Evolutionary conservation across 2,329 filamentous ascomycete genomes (phyloP), one percentile per base, ranked within the genome.

Genomic region (Apiospora rasikravindrae): DNA sequence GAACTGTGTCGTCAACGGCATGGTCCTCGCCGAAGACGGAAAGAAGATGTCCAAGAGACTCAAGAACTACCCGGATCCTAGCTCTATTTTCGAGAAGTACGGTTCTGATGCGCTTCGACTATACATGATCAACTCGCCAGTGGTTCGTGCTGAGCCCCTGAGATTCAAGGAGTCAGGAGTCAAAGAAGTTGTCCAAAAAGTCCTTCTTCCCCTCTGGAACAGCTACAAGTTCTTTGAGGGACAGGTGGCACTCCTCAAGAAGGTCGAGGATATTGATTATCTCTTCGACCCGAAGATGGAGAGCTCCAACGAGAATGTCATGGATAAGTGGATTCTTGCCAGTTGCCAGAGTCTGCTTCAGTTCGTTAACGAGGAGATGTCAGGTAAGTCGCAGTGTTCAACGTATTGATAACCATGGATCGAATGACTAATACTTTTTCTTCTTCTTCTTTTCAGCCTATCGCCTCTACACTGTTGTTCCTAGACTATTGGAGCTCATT

Each of bases 31-130:
- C 0, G 95, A 97, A 81, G 94, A 98, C 79, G 96, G 96, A 71
- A 98, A 98, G 87, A 98, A 98, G 87, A 98, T 98, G 96, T 98
- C 95, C 8, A 98, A 98, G 84, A 91, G 96, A 70, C 87, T 98
- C 72, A 97, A 98, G 86, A 98, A 98, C 83, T 98, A 98, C 82
- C 96, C 96, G 0, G 95, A 98, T 78, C 96, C 96, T 14, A 86
- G 86, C 71, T 85, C 94, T 69, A 90, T 98, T 76, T 96, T 98
- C 88, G 85, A 93, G 72, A 93, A 93, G 79, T 97, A 97, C 80
- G 96, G 96, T 26, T 95, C 95, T 1, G 96, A 98, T 84, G 95
- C 96, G 42, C 89, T 98, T 69, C 92, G 96, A 71, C 87, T 98
- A n/a, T 98, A 98, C 80, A 88, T 98, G 79, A 98, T 98, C 84